Evolutionary conservation across 352 stramenopile species (phyloP), one percentile per base, ranked within the genome.

Genomic region (Phytophthora litchii): DNA sequence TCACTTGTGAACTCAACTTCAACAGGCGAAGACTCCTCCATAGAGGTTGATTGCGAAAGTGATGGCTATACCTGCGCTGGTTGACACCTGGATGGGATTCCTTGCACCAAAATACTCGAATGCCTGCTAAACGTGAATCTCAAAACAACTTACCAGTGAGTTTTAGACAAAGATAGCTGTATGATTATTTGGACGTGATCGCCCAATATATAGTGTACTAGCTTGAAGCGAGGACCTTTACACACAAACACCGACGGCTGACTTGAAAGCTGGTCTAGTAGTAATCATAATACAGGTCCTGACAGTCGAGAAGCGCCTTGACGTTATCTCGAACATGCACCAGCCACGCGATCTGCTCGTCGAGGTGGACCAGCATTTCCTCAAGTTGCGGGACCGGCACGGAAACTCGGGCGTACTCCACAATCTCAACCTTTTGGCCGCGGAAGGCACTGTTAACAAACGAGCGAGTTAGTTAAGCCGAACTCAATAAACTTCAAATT

Each of bases 341-440:
- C 42, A 94, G 67, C 71, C 73, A 83, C 41, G 68, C 70, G 25
- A 89, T 73, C 32, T 89, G 82, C 31, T 83, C 72, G 40, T 92
- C 80, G 0, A 91, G 51, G 37, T 84, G 82, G 14, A 60, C 63
- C 19, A 92, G 56, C 70, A 95, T 92, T 55, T 95, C 84, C 44
- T 95, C 84, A 2, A 95, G 44, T 44, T 89, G 83, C 38, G 84
- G 80, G 42, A 95, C 88, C 40, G 83, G 69, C 21, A 92, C 53
- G 1, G 78, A 78, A 13, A 84, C 69, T 46, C 73, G 89, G 36
- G 79, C 69, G 46, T 95, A 83, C 42, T 92, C 78, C 10, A 86
- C 67, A 56, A 95, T 92, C 47, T 95, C 86, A 6, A 94, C 78
- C 42, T 80, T 80, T 38, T 93, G 86, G 0, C 79, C 84, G 16